Conservation (phyloP, 148 eudicot genomes). For the Camellia japonica region DNA sequence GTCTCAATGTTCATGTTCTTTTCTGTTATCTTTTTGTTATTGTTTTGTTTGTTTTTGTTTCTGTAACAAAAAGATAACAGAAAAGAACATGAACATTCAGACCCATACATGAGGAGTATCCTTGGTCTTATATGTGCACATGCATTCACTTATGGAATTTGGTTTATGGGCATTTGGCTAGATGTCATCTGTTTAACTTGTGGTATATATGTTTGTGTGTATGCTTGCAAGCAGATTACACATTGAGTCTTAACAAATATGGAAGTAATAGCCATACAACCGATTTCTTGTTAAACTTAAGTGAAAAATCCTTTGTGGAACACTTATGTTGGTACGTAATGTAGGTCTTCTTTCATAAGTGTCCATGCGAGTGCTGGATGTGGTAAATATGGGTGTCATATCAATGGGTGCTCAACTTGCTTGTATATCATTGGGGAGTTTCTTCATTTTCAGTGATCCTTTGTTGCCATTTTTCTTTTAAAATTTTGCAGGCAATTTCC, state of each 20-base stretch:
- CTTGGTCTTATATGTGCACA: no score
- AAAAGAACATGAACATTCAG: no score
- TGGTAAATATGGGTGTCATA: not conserved
- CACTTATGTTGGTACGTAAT: not conserved
- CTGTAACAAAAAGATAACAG: no score
- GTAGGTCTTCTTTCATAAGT: not conserved
- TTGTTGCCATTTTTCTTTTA: not conserved
- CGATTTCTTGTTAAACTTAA: not conserved
- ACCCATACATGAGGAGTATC: no score
- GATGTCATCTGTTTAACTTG: no score
- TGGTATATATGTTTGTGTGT: not conserved
- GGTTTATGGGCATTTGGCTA: no score
- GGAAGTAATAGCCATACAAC: not conserved
- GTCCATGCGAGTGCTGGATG: not conserved
- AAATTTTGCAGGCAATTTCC: constrained; percentile 74
- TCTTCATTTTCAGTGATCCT: constrained; percentile 1
- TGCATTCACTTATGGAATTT: no score
- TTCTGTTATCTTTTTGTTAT: no score
- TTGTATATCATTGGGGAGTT: not conserved
- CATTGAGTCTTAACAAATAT: not conserved
- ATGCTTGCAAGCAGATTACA: not conserved
- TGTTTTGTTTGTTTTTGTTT: no score
- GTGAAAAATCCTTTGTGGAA: not conserved
- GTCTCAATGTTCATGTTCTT: no score
- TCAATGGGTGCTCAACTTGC: not conserved